Conservation (phyloP, 2,329 filamentous ascomycete species). For the Fusarium sp. region DNA sequence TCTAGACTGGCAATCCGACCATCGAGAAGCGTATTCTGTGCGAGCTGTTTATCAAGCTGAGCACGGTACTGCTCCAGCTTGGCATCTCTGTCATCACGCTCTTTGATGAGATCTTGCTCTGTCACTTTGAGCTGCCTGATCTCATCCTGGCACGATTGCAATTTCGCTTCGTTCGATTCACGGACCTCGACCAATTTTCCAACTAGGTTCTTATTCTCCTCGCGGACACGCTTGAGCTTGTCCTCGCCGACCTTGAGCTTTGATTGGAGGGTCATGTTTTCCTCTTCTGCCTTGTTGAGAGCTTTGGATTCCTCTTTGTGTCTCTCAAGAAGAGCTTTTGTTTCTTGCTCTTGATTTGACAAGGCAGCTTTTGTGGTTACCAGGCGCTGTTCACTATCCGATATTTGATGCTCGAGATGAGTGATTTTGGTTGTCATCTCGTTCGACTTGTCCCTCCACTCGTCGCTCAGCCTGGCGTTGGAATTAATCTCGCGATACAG, state of each 20-base stretch:
- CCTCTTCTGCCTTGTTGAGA: neutral
- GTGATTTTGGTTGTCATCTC: neutral
- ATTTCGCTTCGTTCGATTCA: neutral
- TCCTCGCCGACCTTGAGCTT: neutral
- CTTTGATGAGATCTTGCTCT: neutral
- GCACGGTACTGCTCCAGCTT: neutral
- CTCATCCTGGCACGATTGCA: neutral
- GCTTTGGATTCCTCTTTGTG: neutral
- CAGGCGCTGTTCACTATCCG: neutral
- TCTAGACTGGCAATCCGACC: neutral
- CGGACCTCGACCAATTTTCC: neutral
- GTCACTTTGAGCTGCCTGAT: neutral
- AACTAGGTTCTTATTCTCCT: neutral
- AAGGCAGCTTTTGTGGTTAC: rapidly evolving
- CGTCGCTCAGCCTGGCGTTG: neutral
- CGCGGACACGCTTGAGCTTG: neutral
- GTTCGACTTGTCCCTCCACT: neutral
- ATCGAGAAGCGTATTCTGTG: neutral
- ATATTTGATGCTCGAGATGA: neutral
- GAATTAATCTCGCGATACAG: neutral
- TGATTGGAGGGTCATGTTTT: neutral
- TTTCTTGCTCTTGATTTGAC: neutral
- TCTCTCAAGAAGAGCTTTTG: neutral
- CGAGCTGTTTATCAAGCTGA: neutral
- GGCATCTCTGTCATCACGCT: neutral